Conservation (phyloP, 352 stramenopile genomes). For the Phytophthora cajani region DNA sequence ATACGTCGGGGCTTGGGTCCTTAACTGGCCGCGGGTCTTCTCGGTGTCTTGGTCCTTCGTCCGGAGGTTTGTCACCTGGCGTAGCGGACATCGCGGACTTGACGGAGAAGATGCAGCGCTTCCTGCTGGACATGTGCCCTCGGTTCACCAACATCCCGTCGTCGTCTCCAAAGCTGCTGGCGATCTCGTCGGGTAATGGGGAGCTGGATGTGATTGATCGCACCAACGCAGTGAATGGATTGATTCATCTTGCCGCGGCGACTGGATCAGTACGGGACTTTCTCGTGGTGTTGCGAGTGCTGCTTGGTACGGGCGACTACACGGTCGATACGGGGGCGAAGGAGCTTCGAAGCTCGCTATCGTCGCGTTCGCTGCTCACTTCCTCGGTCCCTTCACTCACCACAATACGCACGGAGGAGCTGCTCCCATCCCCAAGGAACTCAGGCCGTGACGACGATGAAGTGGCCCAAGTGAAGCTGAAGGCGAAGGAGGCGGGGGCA, state of each 20-base stretch:
- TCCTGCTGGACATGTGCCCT: constrained; percentile 55
- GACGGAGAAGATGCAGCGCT: constrained; percentile 49
- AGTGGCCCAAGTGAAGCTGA: constrained; percentile 6
- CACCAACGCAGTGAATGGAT: constrained; percentile 57
- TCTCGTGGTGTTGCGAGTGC: constrained; percentile 56
- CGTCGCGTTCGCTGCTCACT: constrained; percentile 30
- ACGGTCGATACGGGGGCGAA: constrained; percentile 9
- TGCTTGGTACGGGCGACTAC: constrained; percentile 50
- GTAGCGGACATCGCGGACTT: constrained; percentile 31
- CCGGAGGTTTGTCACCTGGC: background rate
- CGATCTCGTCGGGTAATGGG: constrained; percentile 20
- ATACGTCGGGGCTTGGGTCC: constrained; percentile 4
- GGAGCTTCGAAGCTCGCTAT: constrained; percentile 33
- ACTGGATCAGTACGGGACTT: constrained; percentile 63
- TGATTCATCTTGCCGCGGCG: constrained; percentile 63
- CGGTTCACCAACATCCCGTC: constrained; percentile 19
- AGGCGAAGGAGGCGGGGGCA: constrained; percentile 1
- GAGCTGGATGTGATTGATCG: constrained; percentile 48
- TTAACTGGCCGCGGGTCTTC: constrained; percentile 8
- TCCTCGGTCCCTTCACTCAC: constrained; percentile 39
- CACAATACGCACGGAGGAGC: constrained; percentile 23
- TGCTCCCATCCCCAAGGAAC: constrained; percentile 11
- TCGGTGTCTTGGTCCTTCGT: background rate
- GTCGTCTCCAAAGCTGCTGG: constrained; percentile 43
- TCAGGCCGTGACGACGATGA: constrained; percentile 20